A percentile compares a stretch with the other conserved stretches of the same genome.
phyloP scores from a whole-genome alignment of 208 protist genomes.

The Wallacemonas sp. region DNA sequence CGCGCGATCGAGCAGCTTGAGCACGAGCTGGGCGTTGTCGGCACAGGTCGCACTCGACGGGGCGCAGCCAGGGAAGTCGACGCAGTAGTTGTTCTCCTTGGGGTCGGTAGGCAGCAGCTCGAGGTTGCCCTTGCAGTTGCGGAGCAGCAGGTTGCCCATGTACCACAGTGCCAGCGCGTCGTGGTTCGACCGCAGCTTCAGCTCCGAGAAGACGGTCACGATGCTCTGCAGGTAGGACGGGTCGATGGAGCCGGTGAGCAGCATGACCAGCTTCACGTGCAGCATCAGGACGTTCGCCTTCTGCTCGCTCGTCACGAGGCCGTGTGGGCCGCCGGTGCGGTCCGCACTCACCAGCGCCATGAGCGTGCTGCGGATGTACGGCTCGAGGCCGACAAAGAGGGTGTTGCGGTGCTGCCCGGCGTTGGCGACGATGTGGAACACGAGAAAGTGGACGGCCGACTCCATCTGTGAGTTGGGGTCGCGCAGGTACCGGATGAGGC shows the following conservation, averaged over 20 bases:
- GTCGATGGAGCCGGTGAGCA: slow-evolving; percentile 75
- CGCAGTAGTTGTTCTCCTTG: slow-evolving; percentile 83
- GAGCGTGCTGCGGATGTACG: slow-evolving; percentile 87
- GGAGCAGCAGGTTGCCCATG: slow-evolving; percentile 86
- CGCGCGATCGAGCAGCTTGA: slow-evolving; percentile 82
- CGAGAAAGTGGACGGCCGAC: slow-evolving; percentile 73
- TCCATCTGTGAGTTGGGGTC: slow-evolving; percentile 81
- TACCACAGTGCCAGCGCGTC: slow-evolving; percentile 88
- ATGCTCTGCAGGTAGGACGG: slow-evolving; percentile 85
- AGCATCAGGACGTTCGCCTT: slow-evolving; percentile 89
- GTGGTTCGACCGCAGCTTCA: slow-evolving; percentile 83
- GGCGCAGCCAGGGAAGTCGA: slow-evolving; percentile 78
- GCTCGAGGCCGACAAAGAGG: slow-evolving; percentile 81
- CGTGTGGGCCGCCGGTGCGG: slow-evolving; percentile 33
- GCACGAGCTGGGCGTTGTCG: slow-evolving; percentile 87
- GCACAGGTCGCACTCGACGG: slow-evolving; percentile 69
- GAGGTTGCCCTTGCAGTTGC: slow-evolving; percentile 74
- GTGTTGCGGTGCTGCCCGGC: slow-evolving; percentile 85
- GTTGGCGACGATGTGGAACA: slow-evolving; percentile 84
- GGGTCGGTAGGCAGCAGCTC: slow-evolving; percentile 88
- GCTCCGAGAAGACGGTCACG: slow-evolving; percentile 74
- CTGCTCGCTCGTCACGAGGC: slow-evolving; percentile 71
- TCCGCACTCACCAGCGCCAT: slow-evolving; percentile 73
- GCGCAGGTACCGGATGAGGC: slow-evolving; percentile 73
- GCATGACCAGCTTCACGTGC: slow-evolving; percentile 83